Evolutionary conservation across 345 rosid species (phyloP), one percentile per base, ranked within the genome.

Genomic region (Erysimum cheiranthoides): DNA sequence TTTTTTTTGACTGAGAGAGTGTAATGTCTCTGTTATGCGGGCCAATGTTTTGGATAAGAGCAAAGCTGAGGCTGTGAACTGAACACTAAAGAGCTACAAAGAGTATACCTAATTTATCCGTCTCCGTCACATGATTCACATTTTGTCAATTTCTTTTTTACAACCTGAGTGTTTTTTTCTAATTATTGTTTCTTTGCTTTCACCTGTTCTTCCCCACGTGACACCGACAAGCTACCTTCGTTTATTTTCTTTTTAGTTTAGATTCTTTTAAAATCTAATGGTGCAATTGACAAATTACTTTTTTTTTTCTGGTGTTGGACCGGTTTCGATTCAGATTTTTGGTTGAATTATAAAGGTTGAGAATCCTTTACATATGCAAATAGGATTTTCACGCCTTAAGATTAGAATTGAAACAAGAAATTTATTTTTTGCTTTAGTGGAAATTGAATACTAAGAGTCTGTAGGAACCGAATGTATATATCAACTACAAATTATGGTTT

Each of bases 61-160:
- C 14, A 42, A 35, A 35, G 46, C 49, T 65, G n/a, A 66, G 54
- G 36, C 69, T 60, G 56, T 68, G 45, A 31, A 39, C 73, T 68
- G 45, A 31, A 39, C 73, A 50, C 62, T 49, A 49, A 61, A 60
- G 68, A 39, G 68, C 32, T 67, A 6, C 11, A 30, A 5, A 31
- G 73, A 49, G 67, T 75, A 59, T 75, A 50, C 79, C 60, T 3
- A 49, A 49, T 6, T 50, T 32, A 69, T 21, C 25, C 25, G 1
- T 21, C 68, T 75, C 73, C 74, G 27, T 30, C 67, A 75, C 42
- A 58, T 58, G 51, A 35, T 16, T 66, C 78, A 47, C 73, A 45
- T 49, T 66, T 21, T 18, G 30, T 61, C 10, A 6, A 1, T 13
- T 2, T 16, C 25, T 21, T 21, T 21, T 21, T 21, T 21, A 21